Evolutionary conservation across 2,329 filamentous ascomycete species (phyloP).

Genomic region (Dryadomyces quercus-mongolicae): DNA sequence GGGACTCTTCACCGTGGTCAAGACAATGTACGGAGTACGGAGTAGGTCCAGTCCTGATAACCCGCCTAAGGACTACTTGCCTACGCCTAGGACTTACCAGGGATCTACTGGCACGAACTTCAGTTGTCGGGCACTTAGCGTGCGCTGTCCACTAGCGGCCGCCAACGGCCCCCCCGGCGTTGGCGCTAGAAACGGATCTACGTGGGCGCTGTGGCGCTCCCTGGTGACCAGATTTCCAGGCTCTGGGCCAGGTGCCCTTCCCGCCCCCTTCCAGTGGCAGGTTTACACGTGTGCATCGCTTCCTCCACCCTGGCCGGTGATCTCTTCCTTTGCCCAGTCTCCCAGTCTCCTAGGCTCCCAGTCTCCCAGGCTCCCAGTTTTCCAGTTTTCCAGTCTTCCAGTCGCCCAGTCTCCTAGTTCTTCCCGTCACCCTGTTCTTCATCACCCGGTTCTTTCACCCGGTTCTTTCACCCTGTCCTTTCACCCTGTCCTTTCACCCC

Average conservation of each 20-base stretch:
- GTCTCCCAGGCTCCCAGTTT: neutral
- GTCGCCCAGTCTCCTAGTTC: too few species aligned
- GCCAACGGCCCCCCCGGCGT: neutral
- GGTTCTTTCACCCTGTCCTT: neutral
- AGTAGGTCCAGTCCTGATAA: too few species aligned
- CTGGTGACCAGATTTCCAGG: too few species aligned
- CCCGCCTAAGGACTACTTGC: too few species aligned
- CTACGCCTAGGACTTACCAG: too few species aligned
- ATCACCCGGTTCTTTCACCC: too few species aligned
- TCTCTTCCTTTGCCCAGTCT: neutral
- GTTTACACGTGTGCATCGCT: slow-evolving; percentile 12
- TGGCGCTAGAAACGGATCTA: neutral
- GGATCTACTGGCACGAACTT: too few species aligned
- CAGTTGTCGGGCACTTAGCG: too few species aligned
- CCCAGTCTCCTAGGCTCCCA: too few species aligned
- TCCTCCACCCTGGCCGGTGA: neutral
- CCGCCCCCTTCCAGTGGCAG: slow-evolving; percentile 7
- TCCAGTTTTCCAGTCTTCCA: too few species aligned
- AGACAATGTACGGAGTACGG: too few species aligned
- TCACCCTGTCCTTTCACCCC: neutral
- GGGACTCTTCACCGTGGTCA: too few species aligned
- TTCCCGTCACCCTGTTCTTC: neutral
- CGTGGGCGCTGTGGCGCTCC: neutral
- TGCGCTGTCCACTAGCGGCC: neutral
- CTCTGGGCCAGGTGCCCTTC: neutral